These are phyloP conservation scores for Entomortierella parvispora DNA, from an alignment of 192 early-diverging fungal species.

Conservation along the genomic window DNA sequence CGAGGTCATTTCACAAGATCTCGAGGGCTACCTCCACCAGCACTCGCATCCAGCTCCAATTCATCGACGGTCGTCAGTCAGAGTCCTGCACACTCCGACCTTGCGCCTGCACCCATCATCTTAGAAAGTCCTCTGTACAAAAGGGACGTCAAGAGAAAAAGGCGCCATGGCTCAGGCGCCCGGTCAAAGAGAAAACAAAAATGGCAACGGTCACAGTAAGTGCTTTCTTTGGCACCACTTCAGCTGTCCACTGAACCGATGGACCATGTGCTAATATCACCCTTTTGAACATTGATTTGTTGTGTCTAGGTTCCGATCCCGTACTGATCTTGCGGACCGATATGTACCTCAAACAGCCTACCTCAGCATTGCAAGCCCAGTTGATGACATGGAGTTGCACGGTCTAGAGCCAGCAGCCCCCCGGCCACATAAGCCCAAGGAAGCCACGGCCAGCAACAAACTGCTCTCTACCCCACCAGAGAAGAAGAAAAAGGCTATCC, in stretches of 20 bases:
- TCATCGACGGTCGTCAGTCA: too few relatives aligned
- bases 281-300: background rate
- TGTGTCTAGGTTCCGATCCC: constrained; percentile 9
- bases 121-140: background rate
- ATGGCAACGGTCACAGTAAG: constrained; percentile 7
- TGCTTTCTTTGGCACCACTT: background rate
- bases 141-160: background rate
- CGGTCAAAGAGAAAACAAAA: background rate
- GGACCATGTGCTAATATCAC: background rate
- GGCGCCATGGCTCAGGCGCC: background rate
- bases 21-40: background rate
- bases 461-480: background rate
- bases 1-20: background rate
- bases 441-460: background rate
- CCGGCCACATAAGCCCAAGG: background rate
- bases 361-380: background rate
- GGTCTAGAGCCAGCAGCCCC: background rate
- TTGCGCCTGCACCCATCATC: background rate
- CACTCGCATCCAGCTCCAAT: too few relatives aligned
- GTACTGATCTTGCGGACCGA: background rate
- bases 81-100: too few relatives aligned
- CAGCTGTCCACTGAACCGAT: background rate
- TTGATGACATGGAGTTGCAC: background rate
- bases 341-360: background rate
- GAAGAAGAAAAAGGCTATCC: background rate